These are phyloP conservation scores for Paecilomyces variotii DNA, from an alignment of 2,329 filamentous ascomycete species.

Conservation along the genomic window DNA sequence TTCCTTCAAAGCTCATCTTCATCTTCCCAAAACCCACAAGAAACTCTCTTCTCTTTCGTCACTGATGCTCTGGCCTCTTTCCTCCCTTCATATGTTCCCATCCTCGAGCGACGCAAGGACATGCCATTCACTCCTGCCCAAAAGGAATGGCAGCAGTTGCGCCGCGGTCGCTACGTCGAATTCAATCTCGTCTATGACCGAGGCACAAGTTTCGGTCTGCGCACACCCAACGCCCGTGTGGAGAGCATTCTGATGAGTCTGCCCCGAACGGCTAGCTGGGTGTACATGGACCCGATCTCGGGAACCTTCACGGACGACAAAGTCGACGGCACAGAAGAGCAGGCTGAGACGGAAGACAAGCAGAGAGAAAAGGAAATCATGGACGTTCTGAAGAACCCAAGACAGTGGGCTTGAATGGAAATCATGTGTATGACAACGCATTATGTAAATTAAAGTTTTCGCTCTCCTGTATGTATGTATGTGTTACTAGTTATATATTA, in stretches of 20 bases:
- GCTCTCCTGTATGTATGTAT: not conserved
- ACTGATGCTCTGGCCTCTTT: conserved; percentile 81
- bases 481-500: too few species aligned
- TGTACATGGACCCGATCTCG: conserved; percentile 71
- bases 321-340: conserved; percentile 40
- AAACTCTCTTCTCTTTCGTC: conserved; percentile 83
- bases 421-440: not conserved
- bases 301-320: conserved; percentile 32
- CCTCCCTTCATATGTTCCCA: conserved; percentile 82
- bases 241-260: conserved; percentile 98
- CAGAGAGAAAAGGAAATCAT: conserved; percentile 66
- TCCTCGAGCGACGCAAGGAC: conserved; percentile 79
- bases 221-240: conserved; percentile 81
- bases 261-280: conserved; percentile 86
- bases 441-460: not conserved
- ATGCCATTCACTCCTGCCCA: conserved; percentile 81
- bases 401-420: conserved; percentile 48
- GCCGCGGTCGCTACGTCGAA: conserved; percentile 92
- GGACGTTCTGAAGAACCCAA: conserved; percentile 57
- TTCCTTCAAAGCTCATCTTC: conserved; percentile 31
- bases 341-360: conserved; percentile 25
- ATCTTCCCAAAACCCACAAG: conserved; percentile 67
- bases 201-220: conserved; percentile 87
- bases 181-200: conserved; percentile 97
- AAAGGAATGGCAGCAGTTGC: conserved; percentile 94